phyloP scores from a whole-genome alignment of 2,329 filamentous ascomycete genomes.

The Scedosporium minutisporum region DNA sequence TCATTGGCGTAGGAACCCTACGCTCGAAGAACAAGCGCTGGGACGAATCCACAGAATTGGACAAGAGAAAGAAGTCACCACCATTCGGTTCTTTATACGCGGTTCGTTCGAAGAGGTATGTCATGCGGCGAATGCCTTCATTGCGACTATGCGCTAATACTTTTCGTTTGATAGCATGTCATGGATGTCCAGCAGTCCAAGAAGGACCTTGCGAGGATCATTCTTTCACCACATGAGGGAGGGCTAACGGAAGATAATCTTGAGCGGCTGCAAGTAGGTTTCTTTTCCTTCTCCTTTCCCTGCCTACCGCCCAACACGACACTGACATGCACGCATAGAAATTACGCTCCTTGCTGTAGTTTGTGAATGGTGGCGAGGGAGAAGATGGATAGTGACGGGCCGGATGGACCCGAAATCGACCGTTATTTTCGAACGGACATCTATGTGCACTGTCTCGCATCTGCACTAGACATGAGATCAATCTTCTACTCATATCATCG shows the following conservation, averaged over 20 bases:
- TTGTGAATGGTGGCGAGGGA: background rate
- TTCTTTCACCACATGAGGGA: constrained; percentile 5
- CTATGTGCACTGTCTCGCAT: background rate
- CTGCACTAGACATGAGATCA: background rate
- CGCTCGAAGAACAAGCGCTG: constrained; percentile 32
- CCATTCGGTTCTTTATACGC: constrained; percentile 25
- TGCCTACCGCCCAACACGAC: background rate
- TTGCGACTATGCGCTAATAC: background rate
- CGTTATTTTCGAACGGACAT: too few relatives aligned
- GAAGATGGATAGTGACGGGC: background rate
- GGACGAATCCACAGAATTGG: constrained; percentile 27
- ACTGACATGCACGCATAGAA: background rate
- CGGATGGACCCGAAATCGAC: too few relatives aligned
- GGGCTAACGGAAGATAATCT: background rate
- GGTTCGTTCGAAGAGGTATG: constrained; percentile 27
- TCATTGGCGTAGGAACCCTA: constrained; percentile 26
- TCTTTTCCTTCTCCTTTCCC: background rate
- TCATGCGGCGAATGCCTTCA: background rate
- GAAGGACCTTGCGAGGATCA: constrained; percentile 1
- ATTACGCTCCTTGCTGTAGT: background rate
- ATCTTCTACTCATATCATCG: background rate
- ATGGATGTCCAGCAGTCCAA: constrained; percentile 7
- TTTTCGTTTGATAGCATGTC: background rate
- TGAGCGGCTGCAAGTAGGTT: background rate
- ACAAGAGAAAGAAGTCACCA: constrained; percentile 24